phyloP scores from a whole-genome alignment of 2,329 filamentous ascomycete genomes.

The Huntiella bhutanensis region DNA sequence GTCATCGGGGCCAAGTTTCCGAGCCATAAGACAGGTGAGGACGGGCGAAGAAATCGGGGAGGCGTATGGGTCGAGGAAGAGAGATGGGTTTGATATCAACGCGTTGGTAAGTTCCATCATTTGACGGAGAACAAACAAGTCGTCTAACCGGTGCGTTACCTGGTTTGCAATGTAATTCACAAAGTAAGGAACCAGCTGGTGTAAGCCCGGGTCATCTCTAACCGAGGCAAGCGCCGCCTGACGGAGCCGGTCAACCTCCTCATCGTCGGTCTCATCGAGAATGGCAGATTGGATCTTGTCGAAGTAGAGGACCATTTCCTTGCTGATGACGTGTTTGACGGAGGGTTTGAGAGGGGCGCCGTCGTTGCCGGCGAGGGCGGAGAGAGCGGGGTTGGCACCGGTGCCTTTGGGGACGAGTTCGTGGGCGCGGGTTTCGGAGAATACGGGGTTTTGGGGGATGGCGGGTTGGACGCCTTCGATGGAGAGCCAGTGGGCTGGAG shows the following conservation, averaged over 20 bases:
- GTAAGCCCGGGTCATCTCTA: slow-evolving; percentile 73
- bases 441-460: slow-evolving; percentile 88
- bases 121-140: slow-evolving; percentile 71
- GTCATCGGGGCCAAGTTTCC: slow-evolving; percentile 49
- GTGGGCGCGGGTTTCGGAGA: slow-evolving; percentile 62
- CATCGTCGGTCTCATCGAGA: slow-evolving; percentile 71
- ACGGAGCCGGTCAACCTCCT: slow-evolving; percentile 51
- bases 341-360: slow-evolving; percentile 53
- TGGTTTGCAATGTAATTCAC: slow-evolving; percentile 91
- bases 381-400: slow-evolving; percentile 61
- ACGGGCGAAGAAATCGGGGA: slow-evolving; percentile 62
- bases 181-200: slow-evolving; percentile 92
- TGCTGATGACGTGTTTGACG: slow-evolving; percentile 89
- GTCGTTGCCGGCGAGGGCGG: slow-evolving; percentile 41
- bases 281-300: slow-evolving; percentile 84
- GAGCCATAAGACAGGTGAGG: slow-evolving; percentile 67
- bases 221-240: slow-evolving; percentile 73
- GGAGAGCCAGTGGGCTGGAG: slow-evolving; percentile 79
- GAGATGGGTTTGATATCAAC: slow-evolving; percentile 61
- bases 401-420: slow-evolving; percentile 81
- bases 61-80: slow-evolving; percentile 49
- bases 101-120: slow-evolving; percentile 84
- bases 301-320: slow-evolving; percentile 92
- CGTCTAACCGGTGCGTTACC: slow-evolving; percentile 82
- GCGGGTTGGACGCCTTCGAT: slow-evolving; percentile 94